phyloP scores from a whole-genome alignment of 495 filamentous ascomycete species.

The Hypoxylon trugodes region DNA sequence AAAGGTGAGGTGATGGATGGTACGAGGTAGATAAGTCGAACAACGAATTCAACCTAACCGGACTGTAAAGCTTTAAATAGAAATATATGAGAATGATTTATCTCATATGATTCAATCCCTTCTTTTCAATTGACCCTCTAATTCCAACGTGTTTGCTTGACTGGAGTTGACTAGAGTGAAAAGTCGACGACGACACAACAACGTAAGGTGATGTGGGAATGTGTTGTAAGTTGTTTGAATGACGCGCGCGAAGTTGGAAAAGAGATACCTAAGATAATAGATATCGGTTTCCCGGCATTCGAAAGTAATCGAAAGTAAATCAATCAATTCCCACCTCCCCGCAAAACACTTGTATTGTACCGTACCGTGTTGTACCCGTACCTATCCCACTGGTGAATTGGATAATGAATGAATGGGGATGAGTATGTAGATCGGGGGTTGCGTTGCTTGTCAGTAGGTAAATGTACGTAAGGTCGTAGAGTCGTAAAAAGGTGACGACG shows the following conservation, averaged over 20 bases:
- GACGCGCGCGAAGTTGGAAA: constrained; percentile 12
- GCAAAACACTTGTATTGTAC: no score
- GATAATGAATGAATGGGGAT: neutral
- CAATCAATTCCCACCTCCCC: constrained; percentile 1
- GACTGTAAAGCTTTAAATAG: neutral
- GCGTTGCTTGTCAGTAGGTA: no score
- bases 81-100: no score
- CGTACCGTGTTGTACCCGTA: no score
- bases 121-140: no score
- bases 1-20: neutral
- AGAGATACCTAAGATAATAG: constrained; percentile 12
- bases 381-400: constrained; percentile 5
- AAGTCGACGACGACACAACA: no score
- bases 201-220: no score
- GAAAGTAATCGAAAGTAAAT: neutral
- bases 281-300: constrained; percentile 16
- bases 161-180: no score
- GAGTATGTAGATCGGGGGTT: constrained; percentile 21
- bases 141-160: no score
- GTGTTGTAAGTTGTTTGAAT: no score
- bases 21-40: neutral
- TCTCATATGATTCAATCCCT: no score
- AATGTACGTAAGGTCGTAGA: constrained; percentile 11
- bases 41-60: neutral
- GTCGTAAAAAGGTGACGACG: no score